These are phyloP conservation scores for Fagopyrum homotropicum DNA, from an alignment of 148 eudicot genomes.

Conservation along the genomic window DNA sequence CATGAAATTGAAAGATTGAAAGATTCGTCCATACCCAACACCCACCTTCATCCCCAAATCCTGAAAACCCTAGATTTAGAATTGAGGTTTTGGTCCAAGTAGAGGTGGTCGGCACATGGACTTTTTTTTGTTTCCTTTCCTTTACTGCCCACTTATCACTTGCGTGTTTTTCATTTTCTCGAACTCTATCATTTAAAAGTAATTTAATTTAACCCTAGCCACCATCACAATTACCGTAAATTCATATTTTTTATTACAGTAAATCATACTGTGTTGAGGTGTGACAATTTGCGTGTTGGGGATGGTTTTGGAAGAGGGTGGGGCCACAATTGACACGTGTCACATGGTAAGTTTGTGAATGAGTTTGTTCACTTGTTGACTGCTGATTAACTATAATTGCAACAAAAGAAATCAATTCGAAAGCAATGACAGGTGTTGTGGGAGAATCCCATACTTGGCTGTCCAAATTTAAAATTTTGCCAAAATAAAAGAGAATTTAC, in stretches of 20 bases:
- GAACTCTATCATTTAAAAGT: background rate
- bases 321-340: background rate
- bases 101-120: conserved; percentile 13
- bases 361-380: background rate
- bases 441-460: background rate
- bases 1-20: background rate
- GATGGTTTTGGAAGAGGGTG: background rate
- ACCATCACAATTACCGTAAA: too few species aligned
- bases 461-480: too few species aligned
- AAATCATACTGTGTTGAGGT: background rate
- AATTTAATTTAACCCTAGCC: background rate
- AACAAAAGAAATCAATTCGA: background rate
- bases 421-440: background rate
- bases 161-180: conserved; percentile 2
- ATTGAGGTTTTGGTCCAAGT: conserved; percentile 9
- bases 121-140: background rate
- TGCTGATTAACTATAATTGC: background rate
- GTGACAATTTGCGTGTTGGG: conserved; percentile 4
- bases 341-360: background rate
- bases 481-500: background rate
- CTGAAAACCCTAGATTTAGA: conserved; percentile 13
- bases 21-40: background rate
- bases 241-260: too few species aligned
- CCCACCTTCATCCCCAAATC: background rate
- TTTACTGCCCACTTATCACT: conserved; percentile 11